A percentile compares a stretch with the other conserved stretches of the same genome.
Evolutionary conservation across 2,329 filamentous ascomycete genomes (phyloP).

Genomic region (Hymenoscyphus fraxineus): DNA sequence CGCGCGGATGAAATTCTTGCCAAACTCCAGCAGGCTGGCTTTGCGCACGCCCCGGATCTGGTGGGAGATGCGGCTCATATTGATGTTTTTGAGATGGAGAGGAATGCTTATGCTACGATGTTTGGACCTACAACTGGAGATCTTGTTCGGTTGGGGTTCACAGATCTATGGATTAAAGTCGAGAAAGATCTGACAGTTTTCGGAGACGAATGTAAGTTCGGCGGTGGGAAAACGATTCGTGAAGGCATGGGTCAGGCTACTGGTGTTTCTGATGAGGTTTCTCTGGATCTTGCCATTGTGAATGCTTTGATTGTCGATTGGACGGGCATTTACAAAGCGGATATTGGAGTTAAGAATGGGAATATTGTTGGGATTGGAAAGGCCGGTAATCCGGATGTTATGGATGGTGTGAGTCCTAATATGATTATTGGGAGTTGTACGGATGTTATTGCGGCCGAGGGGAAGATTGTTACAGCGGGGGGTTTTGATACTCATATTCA

Average conservation of each 20-base stretch:
- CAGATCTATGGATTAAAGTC: conserved; percentile 85
- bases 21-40: conserved; percentile 67
- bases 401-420: conserved; percentile 76
- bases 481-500: conserved; percentile 90
- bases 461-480: conserved; percentile 86
- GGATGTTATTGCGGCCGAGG: conserved; percentile 87
- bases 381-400: conserved; percentile 94
- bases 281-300: conserved; percentile 79
- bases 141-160: conserved; percentile 73
- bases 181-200: conserved; percentile 82
- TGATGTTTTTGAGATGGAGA: conserved; percentile 66
- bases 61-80: conserved; percentile 48
- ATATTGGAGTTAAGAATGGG: conserved; percentile 89
- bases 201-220: conserved; percentile 93
- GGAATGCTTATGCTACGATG: conserved; percentile 78
- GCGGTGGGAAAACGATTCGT: conserved; percentile 86
- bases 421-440: conserved; percentile 86
- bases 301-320: conserved; percentile 91
- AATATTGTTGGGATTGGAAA: conserved; percentile 87
- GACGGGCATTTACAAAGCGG: conserved; percentile 91
- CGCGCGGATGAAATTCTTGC: conserved; percentile 63
- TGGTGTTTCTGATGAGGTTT: conserved; percentile 66
- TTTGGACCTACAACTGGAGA: conserved; percentile 92
- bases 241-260: conserved; percentile 95
- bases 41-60: conserved; percentile 71